These are phyloP conservation scores for Lachnellula occidentalis DNA, from an alignment of 2,329 filamentous ascomycete genomes.

Conservation along the genomic window DNA sequence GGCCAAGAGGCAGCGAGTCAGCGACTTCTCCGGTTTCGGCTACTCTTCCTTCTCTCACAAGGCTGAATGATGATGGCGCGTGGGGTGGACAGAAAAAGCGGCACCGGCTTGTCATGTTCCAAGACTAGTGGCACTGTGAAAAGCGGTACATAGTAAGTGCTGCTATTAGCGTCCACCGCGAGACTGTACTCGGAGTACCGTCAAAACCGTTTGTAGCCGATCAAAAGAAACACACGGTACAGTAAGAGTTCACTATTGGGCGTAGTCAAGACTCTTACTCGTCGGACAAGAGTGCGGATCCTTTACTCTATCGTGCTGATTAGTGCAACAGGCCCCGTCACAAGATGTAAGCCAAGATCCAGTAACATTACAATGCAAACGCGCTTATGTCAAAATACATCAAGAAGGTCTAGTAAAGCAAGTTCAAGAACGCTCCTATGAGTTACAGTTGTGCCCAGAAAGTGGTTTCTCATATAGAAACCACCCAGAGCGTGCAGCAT, in stretches of 20 bases:
- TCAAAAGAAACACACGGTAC: background rate
- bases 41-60: background rate
- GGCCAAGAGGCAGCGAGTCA: background rate
- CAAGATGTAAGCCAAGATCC: background rate
- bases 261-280: too few species aligned
- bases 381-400: constrained; percentile 14
- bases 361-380: background rate
- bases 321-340: background rate
- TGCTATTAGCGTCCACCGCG: background rate
- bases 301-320: background rate
- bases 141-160: too few species aligned
- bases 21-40: constrained; percentile 1
- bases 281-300: background rate
- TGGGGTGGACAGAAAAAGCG: background rate
- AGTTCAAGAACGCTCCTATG: constrained; percentile 26
- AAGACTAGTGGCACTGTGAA: background rate
- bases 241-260: too few species aligned
- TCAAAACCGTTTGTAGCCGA: background rate
- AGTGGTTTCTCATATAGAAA: constrained; percentile 9
- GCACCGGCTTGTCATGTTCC: background rate
- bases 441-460: constrained; percentile 24
- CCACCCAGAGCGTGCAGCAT: constrained; percentile 22
- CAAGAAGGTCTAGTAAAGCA: constrained; percentile 23
- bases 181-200: background rate
- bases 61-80: background rate